Base-by-base conservation (phyloP, 768 basidiomycete genomes). In the Favolaschia claudopus region DNA sequence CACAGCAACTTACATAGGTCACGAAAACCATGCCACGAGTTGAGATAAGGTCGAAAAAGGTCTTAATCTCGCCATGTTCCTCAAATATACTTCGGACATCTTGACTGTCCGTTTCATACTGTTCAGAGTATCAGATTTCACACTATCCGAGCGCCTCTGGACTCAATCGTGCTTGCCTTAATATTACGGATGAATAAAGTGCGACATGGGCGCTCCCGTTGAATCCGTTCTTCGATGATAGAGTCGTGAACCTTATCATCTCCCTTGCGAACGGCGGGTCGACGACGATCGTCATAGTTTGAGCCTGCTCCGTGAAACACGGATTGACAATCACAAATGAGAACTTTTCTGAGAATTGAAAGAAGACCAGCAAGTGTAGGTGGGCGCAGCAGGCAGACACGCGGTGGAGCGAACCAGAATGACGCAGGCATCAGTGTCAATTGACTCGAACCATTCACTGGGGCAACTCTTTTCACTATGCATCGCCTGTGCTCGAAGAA, bases 11-110 rank as follows among this genome's bases (percentile, higher is more conserved):
- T 77, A 99, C 97, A 73, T 93, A 99, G 44, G 96, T 99, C 40
- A 99, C 91, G 74, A 99, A 99, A 14, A 98, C 91, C 93, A 99
- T 97, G n/a, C 97, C 97, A 59, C 97, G 84, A 12, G 92, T 96
- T 45, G 87, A 85, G 62, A 99, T 92, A 19, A 99, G 80, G 75
- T 99, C 97, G 74, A 98, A 99, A 73, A 96, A 98, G 1, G 93
- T 95, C 77, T 95, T 95, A 79, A 99, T 93, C 69, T 95, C 93
- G 63, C 97, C 97, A 69, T 94, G 92, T 58, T 91, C 89, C 77
- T 94, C 93, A 75, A 99, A 99, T 50, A 86, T 85, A 39, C 80
- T 83, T 60, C 92, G 89, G 8, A 99, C 89, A 70, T 91, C 89
- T 5, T 89, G 87, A 70, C 93, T 93, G 65, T 87, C 87, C 32